Percentiles rank a stretch among this genome's conserved stretches.
These are phyloP conservation scores for Pythium guiyangense DNA, from an alignment of 352 stramenopile genomes.

Conservation along the genomic window DNA sequence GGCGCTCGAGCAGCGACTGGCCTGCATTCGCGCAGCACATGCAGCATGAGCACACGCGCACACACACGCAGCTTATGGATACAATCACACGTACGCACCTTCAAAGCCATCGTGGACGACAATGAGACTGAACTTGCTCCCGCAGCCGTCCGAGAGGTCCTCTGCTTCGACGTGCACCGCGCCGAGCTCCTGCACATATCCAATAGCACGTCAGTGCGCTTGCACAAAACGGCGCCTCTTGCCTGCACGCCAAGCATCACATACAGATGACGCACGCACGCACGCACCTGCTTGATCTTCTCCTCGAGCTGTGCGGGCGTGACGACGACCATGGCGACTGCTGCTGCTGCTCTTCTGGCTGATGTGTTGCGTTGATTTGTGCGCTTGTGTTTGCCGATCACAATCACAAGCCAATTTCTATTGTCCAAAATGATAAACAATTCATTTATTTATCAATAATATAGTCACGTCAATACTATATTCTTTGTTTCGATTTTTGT, in stretches of 20 bases:
- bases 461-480: too few species aligned
- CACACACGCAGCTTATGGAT: neutral
- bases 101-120: slow-evolving; percentile 80
- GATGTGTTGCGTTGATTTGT: too few species aligned
- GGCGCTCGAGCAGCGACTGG: slow-evolving; percentile 69
- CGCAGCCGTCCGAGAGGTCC: slow-evolving; percentile 79
- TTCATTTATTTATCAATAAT: too few species aligned
- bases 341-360: neutral
- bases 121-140: slow-evolving; percentile 80
- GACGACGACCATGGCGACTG: slow-evolving; percentile 34
- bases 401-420: too few species aligned
- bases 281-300: slow-evolving; percentile 41
- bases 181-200: slow-evolving; percentile 39
- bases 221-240: neutral
- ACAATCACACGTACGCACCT: slow-evolving; percentile 21
- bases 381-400: neutral
- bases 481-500: too few species aligned
- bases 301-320: slow-evolving; percentile 46
- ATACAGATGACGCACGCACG: neutral
- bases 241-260: too few species aligned
- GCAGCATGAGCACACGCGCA: neutral
- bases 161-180: slow-evolving; percentile 63
- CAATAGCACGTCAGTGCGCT: neutral
- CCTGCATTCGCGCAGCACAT: slow-evolving; percentile 19
- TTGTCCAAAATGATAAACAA: too few species aligned